Evolutionary conservation across 345 rosid genomes (phyloP).

Genomic region (Pistacia integerrima): DNA sequence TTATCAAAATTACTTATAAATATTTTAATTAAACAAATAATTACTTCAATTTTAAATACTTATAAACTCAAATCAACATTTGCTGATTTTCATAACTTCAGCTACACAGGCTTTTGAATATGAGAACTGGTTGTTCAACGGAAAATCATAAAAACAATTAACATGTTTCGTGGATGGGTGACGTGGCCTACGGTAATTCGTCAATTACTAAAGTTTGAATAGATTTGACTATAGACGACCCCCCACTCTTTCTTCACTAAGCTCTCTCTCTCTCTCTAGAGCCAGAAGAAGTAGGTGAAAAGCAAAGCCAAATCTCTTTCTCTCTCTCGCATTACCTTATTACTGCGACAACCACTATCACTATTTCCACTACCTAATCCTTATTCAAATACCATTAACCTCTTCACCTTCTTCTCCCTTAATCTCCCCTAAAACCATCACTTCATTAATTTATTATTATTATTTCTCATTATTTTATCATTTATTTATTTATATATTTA

Average conservation of each 20-base stretch:
- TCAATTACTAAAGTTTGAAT: slow-evolving; percentile 17
- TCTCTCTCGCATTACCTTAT: slow-evolving; percentile 23
- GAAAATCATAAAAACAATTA: too few relatives aligned
- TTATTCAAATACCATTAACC: background rate
- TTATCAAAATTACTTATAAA: too few relatives aligned
- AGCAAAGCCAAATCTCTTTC: slow-evolving; percentile 35
- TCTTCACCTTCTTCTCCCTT: background rate
- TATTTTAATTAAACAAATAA: too few relatives aligned
- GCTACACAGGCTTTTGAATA: too few relatives aligned
- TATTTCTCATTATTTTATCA: background rate
- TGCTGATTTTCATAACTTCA: too few relatives aligned
- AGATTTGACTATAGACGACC: slow-evolving; percentile 29
- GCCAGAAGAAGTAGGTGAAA: slow-evolving; percentile 48
- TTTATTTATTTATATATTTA: background rate
- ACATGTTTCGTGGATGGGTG: background rate
- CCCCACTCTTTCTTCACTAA: slow-evolving; percentile 25
- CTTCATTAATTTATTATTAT: background rate
- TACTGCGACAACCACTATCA: slow-evolving; percentile 32
- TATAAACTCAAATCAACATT: too few relatives aligned
- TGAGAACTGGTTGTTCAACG: too few relatives aligned
- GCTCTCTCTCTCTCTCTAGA: slow-evolving; percentile 17
- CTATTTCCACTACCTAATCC: slow-evolving; percentile 39
- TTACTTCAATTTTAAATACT: too few relatives aligned
- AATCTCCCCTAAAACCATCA: too few relatives aligned
- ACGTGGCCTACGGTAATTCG: slow-evolving; percentile 36